Evolutionary conservation across 208 protist species (phyloP).

Genomic region (Crithidia brevicula): DNA sequence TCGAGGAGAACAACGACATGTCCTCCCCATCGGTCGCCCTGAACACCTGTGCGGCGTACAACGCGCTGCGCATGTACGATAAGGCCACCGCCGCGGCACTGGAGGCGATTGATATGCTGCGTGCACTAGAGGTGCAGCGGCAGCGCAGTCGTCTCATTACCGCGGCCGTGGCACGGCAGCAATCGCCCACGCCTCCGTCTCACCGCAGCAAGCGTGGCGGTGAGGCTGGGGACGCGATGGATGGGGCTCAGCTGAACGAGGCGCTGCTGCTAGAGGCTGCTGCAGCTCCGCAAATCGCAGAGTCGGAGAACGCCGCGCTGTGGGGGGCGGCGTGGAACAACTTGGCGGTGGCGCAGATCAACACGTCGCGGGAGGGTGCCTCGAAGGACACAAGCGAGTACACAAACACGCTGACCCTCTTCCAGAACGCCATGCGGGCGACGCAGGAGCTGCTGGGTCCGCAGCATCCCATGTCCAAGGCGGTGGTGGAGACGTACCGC

Average conservation of each 20-base stretch:
- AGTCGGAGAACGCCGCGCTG: constrained; percentile 77
- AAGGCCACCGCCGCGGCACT: constrained; percentile 81
- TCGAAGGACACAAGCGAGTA: constrained; percentile 63
- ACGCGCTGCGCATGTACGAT: constrained; percentile 84
- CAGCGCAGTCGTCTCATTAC: constrained; percentile 33
- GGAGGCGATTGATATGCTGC: constrained; percentile 90
- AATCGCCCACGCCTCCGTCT: not conserved
- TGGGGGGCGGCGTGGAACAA: constrained; percentile 93
- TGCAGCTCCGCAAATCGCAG: constrained; percentile 50
- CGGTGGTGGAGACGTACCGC: constrained; percentile 74
- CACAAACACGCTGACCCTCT: constrained; percentile 69
- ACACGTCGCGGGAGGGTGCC: constrained; percentile 54
- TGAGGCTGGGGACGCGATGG: constrained; percentile 21
- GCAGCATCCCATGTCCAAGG: constrained; percentile 81
- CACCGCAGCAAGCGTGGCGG: not conserved
- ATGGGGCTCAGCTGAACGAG: constrained; percentile 26
- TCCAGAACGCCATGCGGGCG: constrained; percentile 87
- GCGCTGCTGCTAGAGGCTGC: constrained; percentile 40
- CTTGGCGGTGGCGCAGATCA: constrained; percentile 83
- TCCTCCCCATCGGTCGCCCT: constrained; percentile 81
- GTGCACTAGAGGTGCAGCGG: constrained; percentile 60
- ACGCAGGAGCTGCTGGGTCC: constrained; percentile 79
- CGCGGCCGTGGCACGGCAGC: constrained; percentile 12
- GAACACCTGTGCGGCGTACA: constrained; percentile 88
- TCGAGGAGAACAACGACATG: constrained; percentile 81